A percentile compares a stretch with the other conserved stretches of the same genome.
Conservation (phyloP, 1,284 basidiomycete species). For the Athelia sp. region DNA sequence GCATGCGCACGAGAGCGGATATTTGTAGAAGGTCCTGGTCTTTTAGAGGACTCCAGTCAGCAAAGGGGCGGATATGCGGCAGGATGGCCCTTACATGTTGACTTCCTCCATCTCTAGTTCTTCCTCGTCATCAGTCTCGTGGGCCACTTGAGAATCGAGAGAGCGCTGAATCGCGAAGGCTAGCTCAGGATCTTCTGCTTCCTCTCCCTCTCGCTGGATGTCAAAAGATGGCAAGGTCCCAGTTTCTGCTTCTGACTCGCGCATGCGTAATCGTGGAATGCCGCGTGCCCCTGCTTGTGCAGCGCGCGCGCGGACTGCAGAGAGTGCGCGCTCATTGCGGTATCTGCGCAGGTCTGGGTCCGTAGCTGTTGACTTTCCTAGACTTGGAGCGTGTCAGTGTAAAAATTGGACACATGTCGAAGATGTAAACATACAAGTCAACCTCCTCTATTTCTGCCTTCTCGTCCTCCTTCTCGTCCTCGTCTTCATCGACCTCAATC, state of each 20-base stretch:
- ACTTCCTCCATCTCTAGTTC: slow-evolving; percentile 6
- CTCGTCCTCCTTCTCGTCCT: slow-evolving; percentile 33
- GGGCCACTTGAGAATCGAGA: slow-evolving; percentile 22
- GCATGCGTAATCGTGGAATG: too few species aligned
- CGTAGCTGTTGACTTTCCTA: slow-evolving; percentile 21
- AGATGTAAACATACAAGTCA: slow-evolving; percentile 44
- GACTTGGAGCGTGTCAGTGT: slow-evolving; percentile 11
- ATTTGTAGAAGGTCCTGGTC: neutral
- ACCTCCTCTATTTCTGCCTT: slow-evolving; percentile 79
- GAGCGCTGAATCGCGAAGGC: slow-evolving; percentile 60
- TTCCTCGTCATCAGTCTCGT: slow-evolving; percentile 19
- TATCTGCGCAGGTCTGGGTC: slow-evolving; percentile 71
- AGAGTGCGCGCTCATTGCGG: slow-evolving; percentile 60
- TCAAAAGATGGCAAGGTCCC: slow-evolving; percentile 49
- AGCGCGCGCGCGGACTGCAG: slow-evolving; percentile 57
- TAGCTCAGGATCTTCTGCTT: slow-evolving; percentile 46
- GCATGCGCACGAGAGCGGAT: too few species aligned
- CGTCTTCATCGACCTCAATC: slow-evolving; percentile 75
- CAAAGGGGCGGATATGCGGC: neutral
- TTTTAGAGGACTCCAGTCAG: slow-evolving; percentile 2
- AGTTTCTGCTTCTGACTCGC: slow-evolving; percentile 12
- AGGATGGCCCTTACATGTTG: neutral
- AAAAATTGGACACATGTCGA: slow-evolving; percentile 4
- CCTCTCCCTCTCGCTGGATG: slow-evolving; percentile 41
- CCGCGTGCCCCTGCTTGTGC: slow-evolving; percentile 32